Conservation (phyloP, 352 stramenopile genomes). For the Hyphochytrium catenoides region DNA sequence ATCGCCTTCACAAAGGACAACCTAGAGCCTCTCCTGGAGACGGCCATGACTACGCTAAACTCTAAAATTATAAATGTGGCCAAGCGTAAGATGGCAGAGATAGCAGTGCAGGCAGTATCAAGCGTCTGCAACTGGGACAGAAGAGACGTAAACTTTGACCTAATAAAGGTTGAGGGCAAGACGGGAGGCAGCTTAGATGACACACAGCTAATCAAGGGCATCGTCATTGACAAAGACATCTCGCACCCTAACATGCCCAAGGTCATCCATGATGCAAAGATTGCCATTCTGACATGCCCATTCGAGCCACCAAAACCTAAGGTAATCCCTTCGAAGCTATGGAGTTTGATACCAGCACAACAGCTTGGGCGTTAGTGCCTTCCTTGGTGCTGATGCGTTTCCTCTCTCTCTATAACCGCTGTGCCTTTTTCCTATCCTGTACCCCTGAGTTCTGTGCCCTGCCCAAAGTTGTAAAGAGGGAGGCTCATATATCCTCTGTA, state of each 20-base stretch:
- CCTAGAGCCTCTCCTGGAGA: conserved; percentile 80
- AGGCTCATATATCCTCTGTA: neutral
- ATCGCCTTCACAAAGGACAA: conserved; percentile 90
- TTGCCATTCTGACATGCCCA: conserved; percentile 95
- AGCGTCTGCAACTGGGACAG: conserved; percentile 94
- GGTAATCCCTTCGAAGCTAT: too few species aligned
- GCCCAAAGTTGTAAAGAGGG: conserved; percentile 1
- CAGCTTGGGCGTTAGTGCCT: too few species aligned
- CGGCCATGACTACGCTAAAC: conserved; percentile 92
- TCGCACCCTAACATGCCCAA: conserved; percentile 97
- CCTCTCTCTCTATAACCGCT: too few species aligned
- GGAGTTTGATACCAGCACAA: too few species aligned
- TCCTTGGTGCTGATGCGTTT: too few species aligned
- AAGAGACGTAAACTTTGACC: conserved; percentile 98
- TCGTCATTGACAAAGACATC: conserved; percentile 99
- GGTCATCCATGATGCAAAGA: conserved; percentile 86
- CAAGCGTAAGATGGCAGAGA: conserved; percentile 97
- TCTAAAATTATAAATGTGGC: conserved; percentile 98
- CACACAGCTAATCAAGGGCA: conserved; percentile 91
- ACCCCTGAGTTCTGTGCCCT: neutral
- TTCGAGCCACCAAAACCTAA: conserved; percentile 99
- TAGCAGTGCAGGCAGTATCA: conserved; percentile 92
- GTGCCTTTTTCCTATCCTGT: too few species aligned
- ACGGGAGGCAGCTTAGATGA: conserved; percentile 88
- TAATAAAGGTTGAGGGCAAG: conserved; percentile 99